phyloP scores from a whole-genome alignment of 345 rosid genomes.

The Tarenaya hassleriana region DNA sequence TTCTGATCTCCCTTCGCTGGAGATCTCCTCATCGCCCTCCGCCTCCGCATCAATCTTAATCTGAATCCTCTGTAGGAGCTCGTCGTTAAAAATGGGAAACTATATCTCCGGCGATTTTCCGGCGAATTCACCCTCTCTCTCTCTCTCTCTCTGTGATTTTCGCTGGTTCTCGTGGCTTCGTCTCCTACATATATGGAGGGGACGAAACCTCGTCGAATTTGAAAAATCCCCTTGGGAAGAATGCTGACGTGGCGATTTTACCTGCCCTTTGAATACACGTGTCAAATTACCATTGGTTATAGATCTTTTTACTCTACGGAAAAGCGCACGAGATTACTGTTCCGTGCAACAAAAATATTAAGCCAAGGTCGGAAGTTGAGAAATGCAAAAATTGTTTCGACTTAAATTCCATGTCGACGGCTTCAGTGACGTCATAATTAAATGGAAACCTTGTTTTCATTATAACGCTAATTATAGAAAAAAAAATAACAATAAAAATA shows the following conservation, averaged over 20 bases:
- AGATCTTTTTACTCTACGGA: not conserved
- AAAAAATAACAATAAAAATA: too few relatives aligned
- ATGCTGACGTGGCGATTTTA: constrained; percentile 28
- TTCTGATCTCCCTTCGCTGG: constrained; percentile 15
- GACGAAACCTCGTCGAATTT: constrained; percentile 16
- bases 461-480: too few relatives aligned
- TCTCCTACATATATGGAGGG: constrained; percentile 31
- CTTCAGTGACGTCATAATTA: constrained; percentile 17
- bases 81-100: constrained; percentile 1
- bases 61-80: constrained; percentile 1
- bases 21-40: constrained; percentile 18
- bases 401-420: constrained; percentile 14
- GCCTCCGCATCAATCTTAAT: constrained; percentile 30
- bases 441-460: not conserved
- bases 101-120: not conserved
- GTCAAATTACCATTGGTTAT: not conserved
- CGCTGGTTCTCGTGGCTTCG: constrained; percentile 11
- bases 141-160: not conserved
- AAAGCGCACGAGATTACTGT: constrained; percentile 15
- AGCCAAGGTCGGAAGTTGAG: constrained; percentile 29
- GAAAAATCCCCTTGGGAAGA: constrained; percentile 2
- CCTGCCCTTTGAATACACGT: constrained; percentile 14
- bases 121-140: constrained; percentile 11
- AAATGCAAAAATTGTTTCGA: constrained; percentile 27
- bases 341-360: constrained; percentile 19